A percentile compares a stretch with the other conserved stretches of the same genome.
phyloP scores from a whole-genome alignment of 306 rosid species.

The Clitoria ternatea region DNA sequence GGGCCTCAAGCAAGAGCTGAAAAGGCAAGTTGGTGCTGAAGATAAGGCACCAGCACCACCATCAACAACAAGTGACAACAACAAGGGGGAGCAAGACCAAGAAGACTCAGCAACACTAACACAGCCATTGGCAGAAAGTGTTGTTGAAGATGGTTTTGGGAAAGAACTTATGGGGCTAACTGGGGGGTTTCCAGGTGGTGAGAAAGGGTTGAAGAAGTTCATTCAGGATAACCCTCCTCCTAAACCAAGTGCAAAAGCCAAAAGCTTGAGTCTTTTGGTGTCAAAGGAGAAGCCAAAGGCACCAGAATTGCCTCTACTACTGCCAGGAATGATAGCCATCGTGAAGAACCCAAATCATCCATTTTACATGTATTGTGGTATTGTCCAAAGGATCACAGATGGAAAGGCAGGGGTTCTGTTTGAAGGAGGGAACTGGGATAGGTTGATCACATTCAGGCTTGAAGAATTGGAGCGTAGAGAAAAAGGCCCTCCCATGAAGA shows the following conservation, averaged over 20 bases:
- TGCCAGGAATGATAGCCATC: slow-evolving; percentile 76
- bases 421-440: slow-evolving; percentile 46
- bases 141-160: slow-evolving; percentile 66
- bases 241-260: slow-evolving; percentile 1
- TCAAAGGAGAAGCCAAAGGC: slow-evolving; percentile 63
- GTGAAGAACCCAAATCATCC: slow-evolving; percentile 63
- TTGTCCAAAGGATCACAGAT: slow-evolving; percentile 41
- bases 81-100: slow-evolving; percentile 34
- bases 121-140: slow-evolving; percentile 20
- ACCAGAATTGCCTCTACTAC: slow-evolving; percentile 44
- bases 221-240: slow-evolving; percentile 81
- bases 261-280: slow-evolving; percentile 22
- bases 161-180: slow-evolving; percentile 90
- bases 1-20: slow-evolving; percentile 63
- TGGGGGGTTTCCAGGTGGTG: slow-evolving; percentile 97
- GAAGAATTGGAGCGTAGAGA: slow-evolving; percentile 88
- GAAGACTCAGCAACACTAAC: slow-evolving; percentile 26
- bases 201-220: slow-evolving; percentile 66
- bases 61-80: background rate
- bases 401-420: slow-evolving; percentile 39
- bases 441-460: slow-evolving; percentile 67
- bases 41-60: slow-evolving; percentile 20
- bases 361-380: slow-evolving; percentile 67
- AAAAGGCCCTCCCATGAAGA: slow-evolving; percentile 92
- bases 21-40: slow-evolving; percentile 36